These are phyloP conservation scores for Drosera spatulata DNA, from an alignment of 179 eudicot species.

Conservation along the genomic window DNA sequence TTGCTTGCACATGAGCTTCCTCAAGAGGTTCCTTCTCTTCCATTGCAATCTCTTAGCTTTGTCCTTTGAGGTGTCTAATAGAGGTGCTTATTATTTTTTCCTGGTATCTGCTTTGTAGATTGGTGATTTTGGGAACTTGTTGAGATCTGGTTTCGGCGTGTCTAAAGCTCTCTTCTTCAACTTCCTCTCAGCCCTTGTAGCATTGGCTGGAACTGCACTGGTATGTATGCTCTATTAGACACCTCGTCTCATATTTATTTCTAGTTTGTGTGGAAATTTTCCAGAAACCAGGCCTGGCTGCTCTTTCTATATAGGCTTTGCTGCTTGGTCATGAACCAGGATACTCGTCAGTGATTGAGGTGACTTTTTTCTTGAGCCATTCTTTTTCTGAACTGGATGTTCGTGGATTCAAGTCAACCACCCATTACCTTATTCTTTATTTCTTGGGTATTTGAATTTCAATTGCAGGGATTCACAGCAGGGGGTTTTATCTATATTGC, in stretches of 20 bases:
- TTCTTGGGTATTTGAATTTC: not conserved
- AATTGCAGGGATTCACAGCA: slow-evolving; percentile 89
- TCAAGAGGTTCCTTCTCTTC: slow-evolving; percentile 60
- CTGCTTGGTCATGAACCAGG: slow-evolving; percentile 85
- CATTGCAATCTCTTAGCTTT: not conserved
- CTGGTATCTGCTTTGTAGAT: slow-evolving; percentile 55
- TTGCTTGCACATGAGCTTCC: slow-evolving; percentile 94
- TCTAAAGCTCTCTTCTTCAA: slow-evolving; percentile 85
- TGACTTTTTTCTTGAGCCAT: slow-evolving; percentile 4
- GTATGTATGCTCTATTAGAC: slow-evolving; percentile 23
- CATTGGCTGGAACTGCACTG: slow-evolving; percentile 82
- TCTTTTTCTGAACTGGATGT: not conserved
- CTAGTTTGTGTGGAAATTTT: not conserved
- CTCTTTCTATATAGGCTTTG: slow-evolving; percentile 47
- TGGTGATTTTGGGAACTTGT: slow-evolving; percentile 84
- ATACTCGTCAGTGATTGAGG: slow-evolving; percentile 96
- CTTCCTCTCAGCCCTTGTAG: slow-evolving; percentile 88
- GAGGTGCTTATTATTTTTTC: too few species aligned
- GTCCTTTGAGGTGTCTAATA: not conserved
- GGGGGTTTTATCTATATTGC: slow-evolving; percentile 95
- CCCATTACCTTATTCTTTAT: not conserved
- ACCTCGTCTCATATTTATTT: slow-evolving; percentile 1
- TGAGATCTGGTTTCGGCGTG: slow-evolving; percentile 82
- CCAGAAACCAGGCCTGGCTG: not conserved
- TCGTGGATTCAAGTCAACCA: not conserved